These are phyloP conservation scores for Rostrohypoxylon terebratum DNA, from an alignment of 495 filamentous ascomycete genomes.

Conservation along the genomic window DNA sequence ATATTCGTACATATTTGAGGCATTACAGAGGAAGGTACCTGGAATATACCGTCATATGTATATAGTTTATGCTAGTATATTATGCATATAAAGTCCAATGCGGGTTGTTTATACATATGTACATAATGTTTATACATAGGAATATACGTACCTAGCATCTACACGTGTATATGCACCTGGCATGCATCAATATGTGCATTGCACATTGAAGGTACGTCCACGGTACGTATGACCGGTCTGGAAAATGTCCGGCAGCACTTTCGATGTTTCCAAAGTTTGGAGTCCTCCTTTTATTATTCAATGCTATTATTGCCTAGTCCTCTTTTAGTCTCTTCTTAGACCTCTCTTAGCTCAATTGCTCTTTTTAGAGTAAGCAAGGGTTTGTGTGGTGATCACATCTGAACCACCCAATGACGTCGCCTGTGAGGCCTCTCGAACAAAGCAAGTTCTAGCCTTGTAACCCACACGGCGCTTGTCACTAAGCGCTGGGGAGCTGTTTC, in stretches of 20 bases:
- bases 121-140: not conserved
- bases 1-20: not conserved
- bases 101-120: not conserved
- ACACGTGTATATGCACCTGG: not conserved
- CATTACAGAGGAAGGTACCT: constrained; percentile 3
- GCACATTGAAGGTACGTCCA: not conserved
- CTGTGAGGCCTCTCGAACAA: constrained; percentile 37
- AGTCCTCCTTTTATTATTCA: not conserved
- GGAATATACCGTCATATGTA: not conserved
- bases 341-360: not conserved
- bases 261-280: not conserved
- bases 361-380: constrained; percentile 9
- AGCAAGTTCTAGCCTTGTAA: constrained; percentile 37
- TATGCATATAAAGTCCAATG: not conserved
- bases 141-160: constrained; percentile 5
- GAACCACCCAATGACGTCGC: constrained; percentile 45
- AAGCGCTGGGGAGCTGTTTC: constrained; percentile 37
- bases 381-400: constrained; percentile 34
- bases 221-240: constrained; percentile 11
- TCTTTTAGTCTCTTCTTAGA: not conserved
- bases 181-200: constrained; percentile 3
- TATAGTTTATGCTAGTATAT: not conserved
- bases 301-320: too few species aligned
- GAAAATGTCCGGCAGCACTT: constrained; percentile 7
- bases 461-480: constrained; percentile 45